Evolutionary conservation across 176 grass and related monocot genomes (phyloP).

Genomic region (Luzula sylvatica): DNA sequence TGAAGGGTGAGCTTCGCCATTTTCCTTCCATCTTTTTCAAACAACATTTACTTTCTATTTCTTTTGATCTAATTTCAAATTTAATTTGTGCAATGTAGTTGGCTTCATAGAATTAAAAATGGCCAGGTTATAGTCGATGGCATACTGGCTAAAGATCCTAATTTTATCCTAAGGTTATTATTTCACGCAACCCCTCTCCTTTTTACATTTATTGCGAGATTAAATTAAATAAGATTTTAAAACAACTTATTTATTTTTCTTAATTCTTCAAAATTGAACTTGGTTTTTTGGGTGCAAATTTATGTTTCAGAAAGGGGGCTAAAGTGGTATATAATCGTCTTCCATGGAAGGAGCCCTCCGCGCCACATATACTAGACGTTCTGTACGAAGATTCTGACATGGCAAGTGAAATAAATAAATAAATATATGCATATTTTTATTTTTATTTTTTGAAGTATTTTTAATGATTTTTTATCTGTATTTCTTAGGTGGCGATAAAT

Average conservation of each 20-base stretch:
- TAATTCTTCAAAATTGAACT: conserved; percentile 6
- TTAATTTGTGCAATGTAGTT: conserved; percentile 33
- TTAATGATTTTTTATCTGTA: not conserved
- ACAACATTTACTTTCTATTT: not conserved
- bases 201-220: not conserved
- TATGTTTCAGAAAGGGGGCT: conserved; percentile 50
- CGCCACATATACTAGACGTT: conserved; percentile 59
- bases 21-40: not conserved
- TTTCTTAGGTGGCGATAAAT: conserved; percentile 58
- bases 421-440: no score
- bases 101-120: conserved; percentile 78
- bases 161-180: conserved; percentile 34
- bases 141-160: conserved; percentile 46
- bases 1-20: conserved; percentile 34
- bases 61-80: conserved; percentile 7
- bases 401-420: no score
- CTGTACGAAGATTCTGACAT: conserved; percentile 96
- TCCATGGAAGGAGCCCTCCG: conserved; percentile 67
- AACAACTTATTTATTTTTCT: no score
- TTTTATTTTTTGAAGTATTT: no score
- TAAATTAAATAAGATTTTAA: not conserved
- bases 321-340: conserved; percentile 63
- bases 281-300: not conserved
- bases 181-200: not conserved
- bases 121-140: conserved; percentile 69